phyloP scores from a whole-genome alignment of 495 filamentous ascomycete species.

The Penicillium cosmopolitanum region DNA sequence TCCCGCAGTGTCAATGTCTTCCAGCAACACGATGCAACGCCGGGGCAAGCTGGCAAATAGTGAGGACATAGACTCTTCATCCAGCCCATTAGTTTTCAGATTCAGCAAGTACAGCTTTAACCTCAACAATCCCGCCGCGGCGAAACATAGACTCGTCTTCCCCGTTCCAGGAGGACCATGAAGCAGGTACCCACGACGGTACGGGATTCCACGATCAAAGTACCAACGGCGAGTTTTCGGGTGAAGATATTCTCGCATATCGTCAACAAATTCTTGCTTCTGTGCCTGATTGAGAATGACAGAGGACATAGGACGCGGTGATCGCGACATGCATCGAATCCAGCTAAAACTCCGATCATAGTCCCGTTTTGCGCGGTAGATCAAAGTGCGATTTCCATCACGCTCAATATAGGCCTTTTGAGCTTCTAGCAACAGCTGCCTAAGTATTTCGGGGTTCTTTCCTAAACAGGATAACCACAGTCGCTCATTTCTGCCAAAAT shows the following conservation, averaged over 20 bases:
- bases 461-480: neutral
- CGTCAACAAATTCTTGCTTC: constrained; percentile 20
- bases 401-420: constrained; percentile 55
- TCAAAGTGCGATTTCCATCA: constrained; percentile 64
- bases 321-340: constrained; percentile 65
- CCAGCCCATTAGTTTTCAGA: constrained; percentile 9
- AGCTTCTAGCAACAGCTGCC: constrained; percentile 67
- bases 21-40: constrained; percentile 38
- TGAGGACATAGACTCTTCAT: constrained; percentile 63
- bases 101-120: constrained; percentile 63
- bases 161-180: constrained; percentile 73
- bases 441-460: constrained; percentile 61
- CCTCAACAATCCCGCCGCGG: constrained; percentile 62
- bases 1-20: constrained; percentile 39
- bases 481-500: neutral
- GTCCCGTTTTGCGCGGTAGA: constrained; percentile 56
- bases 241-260: constrained; percentile 21
- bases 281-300: constrained; percentile 75
- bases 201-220: constrained; percentile 61
- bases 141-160: constrained; percentile 66
- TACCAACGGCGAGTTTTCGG: constrained; percentile 33
- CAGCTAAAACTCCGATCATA: constrained; percentile 50
- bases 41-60: constrained; percentile 59
- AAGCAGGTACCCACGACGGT: constrained; percentile 64
- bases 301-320: constrained; percentile 57